Evolutionary conservation across 2,329 filamentous ascomycete genomes (phyloP), one percentile per base, ranked within the genome.

Genomic region (Stagonosporopsis cucurbitacearum): DNA sequence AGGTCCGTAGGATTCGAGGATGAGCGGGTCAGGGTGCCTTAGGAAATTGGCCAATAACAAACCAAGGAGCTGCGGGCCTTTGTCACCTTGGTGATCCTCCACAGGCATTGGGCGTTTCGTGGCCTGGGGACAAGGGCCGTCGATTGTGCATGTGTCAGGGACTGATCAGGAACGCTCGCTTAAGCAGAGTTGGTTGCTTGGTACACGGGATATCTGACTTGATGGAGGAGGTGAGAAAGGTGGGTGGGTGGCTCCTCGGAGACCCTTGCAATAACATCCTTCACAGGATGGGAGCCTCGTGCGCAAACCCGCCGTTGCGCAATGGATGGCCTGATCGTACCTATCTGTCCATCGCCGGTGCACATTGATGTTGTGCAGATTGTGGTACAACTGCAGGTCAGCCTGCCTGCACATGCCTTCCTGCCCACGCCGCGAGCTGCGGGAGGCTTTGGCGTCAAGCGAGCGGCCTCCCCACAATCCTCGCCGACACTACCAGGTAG

Each of bases 401-500:
- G 47, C 23, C 46, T 33, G 41, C n/a, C n/a, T 11, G 9, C 5
- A 11, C 26, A 7, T 30, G 25, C 25, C 5, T 26, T 5, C 36
- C 42, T 41, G 35, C 25, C 25, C 22, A 20, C 30, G 53, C 41
- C 32, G 37, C 32, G 33, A 22, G 17, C n/a, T 41, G 37, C 53
- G 48, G 53, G 39, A 51, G 47, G 46, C 46, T 36, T 45, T 47
- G 46, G 50, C 53, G 50, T 19, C 37, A 46, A 56, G 47, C 47
- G 53, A 48, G 20, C 47, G 42, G 41, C 12, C 33, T 50, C 46
- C 36, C 53, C 48, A 50, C 36, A 50, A n/a, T 25, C 39, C 50
- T 44, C n/a, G 52, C 46, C 52, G 46, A 50, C 36, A 30, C 46
- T 40, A 33, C 42, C n/a, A n/a, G n/a, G n/a, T n/a, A n/a, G n/a